Percentiles rank a stretch among this genome's conserved stretches.
These are phyloP conservation scores for Tuber borchii DNA, from an alignment of 495 filamentous ascomycete species.

Conservation along the genomic window DNA sequence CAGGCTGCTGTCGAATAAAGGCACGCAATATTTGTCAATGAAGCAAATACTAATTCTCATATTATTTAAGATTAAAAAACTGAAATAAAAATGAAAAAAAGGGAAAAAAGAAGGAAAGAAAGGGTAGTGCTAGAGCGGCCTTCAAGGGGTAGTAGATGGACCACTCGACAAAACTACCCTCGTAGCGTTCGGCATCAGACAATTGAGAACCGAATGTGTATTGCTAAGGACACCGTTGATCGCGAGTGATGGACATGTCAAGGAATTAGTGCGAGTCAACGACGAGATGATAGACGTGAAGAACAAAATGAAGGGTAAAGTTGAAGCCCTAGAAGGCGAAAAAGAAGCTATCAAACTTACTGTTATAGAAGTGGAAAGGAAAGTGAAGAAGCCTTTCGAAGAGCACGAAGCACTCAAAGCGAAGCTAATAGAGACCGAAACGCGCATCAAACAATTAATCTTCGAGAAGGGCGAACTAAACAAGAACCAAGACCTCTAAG, in stretches of 20 bases:
- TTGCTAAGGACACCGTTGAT: slow-evolving; percentile 18
- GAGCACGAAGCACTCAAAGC: slow-evolving; percentile 22
- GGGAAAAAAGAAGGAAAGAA: too few species aligned
- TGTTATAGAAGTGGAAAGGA: slow-evolving; percentile 19
- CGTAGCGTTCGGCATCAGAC: slow-evolving; percentile 38
- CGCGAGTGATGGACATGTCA: slow-evolving; percentile 22
- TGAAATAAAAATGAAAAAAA: too few species aligned
- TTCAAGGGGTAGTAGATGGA: too few species aligned
- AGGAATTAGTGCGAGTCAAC: slow-evolving; percentile 15
- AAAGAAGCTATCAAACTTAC: slow-evolving; percentile 16
- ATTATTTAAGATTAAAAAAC: too few species aligned
- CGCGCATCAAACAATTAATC: slow-evolving; percentile 12
- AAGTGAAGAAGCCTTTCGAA: slow-evolving; percentile 12
- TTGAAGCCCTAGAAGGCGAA: slow-evolving; percentile 15
- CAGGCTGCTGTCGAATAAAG: too few species aligned
- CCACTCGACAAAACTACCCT: slow-evolving; percentile 33
- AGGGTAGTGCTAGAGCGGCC: too few species aligned
- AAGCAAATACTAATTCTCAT: too few species aligned
- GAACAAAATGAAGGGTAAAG: slow-evolving; percentile 12
- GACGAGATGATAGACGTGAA: slow-evolving; percentile 14
- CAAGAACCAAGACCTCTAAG: slow-evolving; percentile 14
- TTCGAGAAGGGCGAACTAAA: slow-evolving; percentile 17
- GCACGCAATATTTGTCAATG: too few species aligned
- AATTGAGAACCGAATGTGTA: slow-evolving; percentile 26
- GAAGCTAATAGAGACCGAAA: slow-evolving; percentile 18